phyloP scores from a whole-genome alignment of 2,329 filamentous ascomycete genomes.

The Ascochyta rabiei region DNA sequence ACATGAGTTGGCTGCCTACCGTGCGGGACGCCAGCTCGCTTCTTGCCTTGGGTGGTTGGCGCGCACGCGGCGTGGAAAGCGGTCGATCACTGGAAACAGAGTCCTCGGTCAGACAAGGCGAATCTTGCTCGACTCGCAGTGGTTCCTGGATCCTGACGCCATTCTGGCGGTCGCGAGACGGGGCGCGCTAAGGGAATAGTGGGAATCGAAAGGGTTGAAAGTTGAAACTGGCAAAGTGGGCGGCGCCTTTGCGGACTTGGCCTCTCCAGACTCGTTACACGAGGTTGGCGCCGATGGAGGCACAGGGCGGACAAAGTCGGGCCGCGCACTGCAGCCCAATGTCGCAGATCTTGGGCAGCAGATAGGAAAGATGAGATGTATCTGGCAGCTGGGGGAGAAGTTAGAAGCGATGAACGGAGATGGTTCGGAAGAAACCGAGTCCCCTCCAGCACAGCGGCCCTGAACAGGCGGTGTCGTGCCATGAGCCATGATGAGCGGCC shows the following conservation, averaged over 20 bases:
- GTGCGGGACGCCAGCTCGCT: constrained; percentile 8
- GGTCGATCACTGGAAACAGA: background rate
- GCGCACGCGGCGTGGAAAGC: constrained; percentile 10
- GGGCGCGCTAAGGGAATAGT: constrained; percentile 24
- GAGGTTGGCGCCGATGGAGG: constrained; percentile 12
- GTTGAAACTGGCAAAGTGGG: constrained; percentile 11
- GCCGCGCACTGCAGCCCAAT: constrained; percentile 21
- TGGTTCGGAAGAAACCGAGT: constrained; percentile 3
- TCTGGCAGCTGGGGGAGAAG: background rate
- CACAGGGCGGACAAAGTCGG: background rate
- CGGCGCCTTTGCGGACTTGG: constrained; percentile 13
- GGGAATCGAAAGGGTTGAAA: constrained; percentile 10
- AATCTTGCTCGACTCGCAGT: constrained; percentile 11
- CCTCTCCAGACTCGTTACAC: constrained; percentile 19
- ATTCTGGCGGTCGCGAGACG: constrained; percentile 28
- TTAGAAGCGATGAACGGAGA: background rate
- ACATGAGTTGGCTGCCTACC: constrained; percentile 14
- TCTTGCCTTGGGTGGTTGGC: constrained; percentile 22
- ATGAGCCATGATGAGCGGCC: constrained; percentile 7
- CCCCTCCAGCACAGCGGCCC: constrained; percentile 1
- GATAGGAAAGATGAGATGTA: constrained; percentile 1
- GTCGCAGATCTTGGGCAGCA: constrained; percentile 35
- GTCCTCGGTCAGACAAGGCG: background rate
- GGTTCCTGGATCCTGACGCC: constrained; percentile 30
- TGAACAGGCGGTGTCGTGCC: constrained; percentile 17